Base-by-base conservation (phyloP, 345 rosid species). In the Linum lewisii region DNA sequence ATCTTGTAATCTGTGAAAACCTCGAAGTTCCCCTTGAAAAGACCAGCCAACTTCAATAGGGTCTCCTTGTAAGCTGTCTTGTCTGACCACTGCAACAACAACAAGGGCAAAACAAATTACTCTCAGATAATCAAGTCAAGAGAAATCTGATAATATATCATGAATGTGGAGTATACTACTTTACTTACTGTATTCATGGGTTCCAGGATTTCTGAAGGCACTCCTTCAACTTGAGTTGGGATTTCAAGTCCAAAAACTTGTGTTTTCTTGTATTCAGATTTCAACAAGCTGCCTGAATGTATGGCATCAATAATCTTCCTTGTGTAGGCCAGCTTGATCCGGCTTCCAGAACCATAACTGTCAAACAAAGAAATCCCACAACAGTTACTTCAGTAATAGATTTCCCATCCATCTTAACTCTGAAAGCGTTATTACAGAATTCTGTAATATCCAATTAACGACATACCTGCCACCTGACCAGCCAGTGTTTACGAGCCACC, bases 131-230 rank as follows among this genome's bases (percentile, higher is more conserved):
- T n/a, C n/a, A n/a, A n/a, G n/a, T n/a, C n/a, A n/a, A n/a, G n/a
- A n/a, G n/a, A n/a, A n/a, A n/a, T n/a, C n/a, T n/a, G n/a, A n/a
- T n/a, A n/a, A n/a, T n/a, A n/a, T n/a, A n/a, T n/a, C n/a, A n/a
- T n/a, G n/a, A n/a, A n/a, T n/a, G n/a, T n/a, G n/a, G n/a, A n/a
- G n/a, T n/a, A n/a, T n/a, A n/a, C n/a, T n/a, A n/a, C n/a, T n/a
- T n/a, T 2, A 76, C 97, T 80, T 5, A 87, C 97, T 9, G 94
- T 60, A 73, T 86, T 88, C 64, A 78, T 34, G 0, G 97, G 98
- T 60, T 82, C 86, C 73, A 92, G 81, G 66, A 88, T 88, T 63
- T 86, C 89, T 0, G 89, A 79, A 36, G 98, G 98, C 64, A 92
- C 83, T 10, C 95, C 97, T 65, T 86, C 89, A 0, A 84, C 70